Evolutionary conservation across 192 early-diverging fungal species (phyloP).

Genomic region (Lunasporangiospora selenospora): DNA sequence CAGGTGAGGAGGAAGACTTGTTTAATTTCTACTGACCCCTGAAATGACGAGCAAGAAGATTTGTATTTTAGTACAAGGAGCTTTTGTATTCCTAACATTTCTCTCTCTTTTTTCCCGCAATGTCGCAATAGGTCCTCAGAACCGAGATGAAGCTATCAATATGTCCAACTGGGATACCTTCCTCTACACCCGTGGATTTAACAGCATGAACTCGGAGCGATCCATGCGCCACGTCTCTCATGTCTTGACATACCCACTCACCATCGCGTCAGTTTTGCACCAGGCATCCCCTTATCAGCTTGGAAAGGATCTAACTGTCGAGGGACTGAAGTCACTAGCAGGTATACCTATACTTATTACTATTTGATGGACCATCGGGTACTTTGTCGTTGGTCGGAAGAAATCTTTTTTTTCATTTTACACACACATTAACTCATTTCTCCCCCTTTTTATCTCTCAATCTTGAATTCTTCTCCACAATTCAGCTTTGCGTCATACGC

Average conservation of each 20-base stretch:
- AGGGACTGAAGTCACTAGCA: conserved; percentile 77
- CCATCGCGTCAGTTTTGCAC: conserved; percentile 75
- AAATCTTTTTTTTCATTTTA: background rate
- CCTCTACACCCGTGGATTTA: conserved; percentile 81
- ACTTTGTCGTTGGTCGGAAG: too few relatives aligned
- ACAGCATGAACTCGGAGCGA: conserved; percentile 69
- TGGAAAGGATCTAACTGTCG: conserved; percentile 67
- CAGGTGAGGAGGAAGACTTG: conserved; percentile 54
- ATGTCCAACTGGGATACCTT: conserved; percentile 80
- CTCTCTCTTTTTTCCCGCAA: background rate
- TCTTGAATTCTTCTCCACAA: background rate
- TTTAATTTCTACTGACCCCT: too few relatives aligned
- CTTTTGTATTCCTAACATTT: too few relatives aligned
- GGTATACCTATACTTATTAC: too few relatives aligned
- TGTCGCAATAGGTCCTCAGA: conserved; percentile 55
- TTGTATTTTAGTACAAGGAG: too few relatives aligned
- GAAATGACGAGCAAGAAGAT: too few relatives aligned
- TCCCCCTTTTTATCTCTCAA: background rate
- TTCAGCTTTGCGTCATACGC: conserved; percentile 46
- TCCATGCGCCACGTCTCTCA: conserved; percentile 84
- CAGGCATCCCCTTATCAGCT: conserved; percentile 74
- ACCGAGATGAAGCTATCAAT: conserved; percentile 77
- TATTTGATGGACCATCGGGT: too few relatives aligned
- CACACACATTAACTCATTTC: too few relatives aligned
- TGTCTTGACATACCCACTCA: conserved; percentile 80